Base-by-base conservation (phyloP, 176 grass and related monocot genomes). In the Pharus latifolius region DNA sequence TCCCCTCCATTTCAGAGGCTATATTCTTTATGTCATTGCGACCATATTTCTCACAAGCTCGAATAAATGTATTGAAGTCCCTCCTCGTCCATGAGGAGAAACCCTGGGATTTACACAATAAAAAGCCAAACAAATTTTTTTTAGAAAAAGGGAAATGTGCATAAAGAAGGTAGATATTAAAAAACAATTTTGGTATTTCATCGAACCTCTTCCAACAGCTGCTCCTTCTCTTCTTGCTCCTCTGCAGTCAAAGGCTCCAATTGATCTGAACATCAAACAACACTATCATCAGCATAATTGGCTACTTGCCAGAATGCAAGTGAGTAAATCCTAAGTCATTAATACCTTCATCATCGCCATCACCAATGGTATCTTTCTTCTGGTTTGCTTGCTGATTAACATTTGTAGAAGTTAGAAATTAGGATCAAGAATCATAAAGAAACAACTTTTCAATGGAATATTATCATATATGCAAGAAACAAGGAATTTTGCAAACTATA, bases 31-130 rank as follows among this genome's bases (percentile, higher is more conserved):
- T 85, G 45, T 92, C 89, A 24, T 85, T 87, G 20, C 85, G 77
- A 3, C 89, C 89, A 74, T 88, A 88, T 72, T 92, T 92, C 77
- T 92, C 89, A 79, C 89, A 92, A 31, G 89, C 89, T 76, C 89
- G 77, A 61, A 82, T 81, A 63, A 92, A 92, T 44, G 89, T 79
- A 77, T 92, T 92, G 51, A 92, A 88, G 77, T 92, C 89, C 66
- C 85, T 92, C 58, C 78, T 85, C 19, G 89, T 82, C 89, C 89
- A 92, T 72, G 89, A 88, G 66, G 85, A 77, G 60, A 92, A 92
- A 9, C 89, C 89, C 89, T 92, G 74, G 60, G 49, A 27, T 32
- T 59, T 72, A 18, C 34, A 65, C 27, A 55, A 33, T 69, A 20
- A 3, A 54, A 15, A 14, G 74, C 19, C 25, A 67, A 67, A 67